A percentile compares a stretch with the other conserved stretches of the same genome.
Evolutionary conservation across 768 basidiomycete species (phyloP).

Genomic region (Holtermanniella nyarrowii): DNA sequence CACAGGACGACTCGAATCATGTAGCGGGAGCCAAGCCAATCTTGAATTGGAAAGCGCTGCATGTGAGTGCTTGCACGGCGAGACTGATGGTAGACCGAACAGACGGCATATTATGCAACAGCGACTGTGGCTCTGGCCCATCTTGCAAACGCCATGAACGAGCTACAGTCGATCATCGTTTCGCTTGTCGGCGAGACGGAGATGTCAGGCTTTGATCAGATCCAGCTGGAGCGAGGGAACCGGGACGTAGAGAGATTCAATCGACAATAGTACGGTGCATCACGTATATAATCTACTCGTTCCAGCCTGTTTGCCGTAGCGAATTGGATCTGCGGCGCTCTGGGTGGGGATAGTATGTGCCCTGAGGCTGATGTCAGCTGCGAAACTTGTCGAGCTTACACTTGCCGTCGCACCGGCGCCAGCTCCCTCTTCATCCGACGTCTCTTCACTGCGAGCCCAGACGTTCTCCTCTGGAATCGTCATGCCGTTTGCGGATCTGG

Average conservation of each 20-base stretch:
- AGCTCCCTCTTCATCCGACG: no score
- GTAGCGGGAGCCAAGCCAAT: background rate
- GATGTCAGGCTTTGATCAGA: constrained; percentile 28
- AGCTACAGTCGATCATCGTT: constrained; percentile 21
- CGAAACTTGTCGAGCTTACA: no score
- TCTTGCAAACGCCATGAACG: constrained; percentile 20
- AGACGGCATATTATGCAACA: constrained; percentile 32
- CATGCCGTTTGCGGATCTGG: constrained; percentile 76
- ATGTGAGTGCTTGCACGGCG: constrained; percentile 1
- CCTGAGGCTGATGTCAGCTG: no score
- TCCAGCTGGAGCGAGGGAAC: no score
- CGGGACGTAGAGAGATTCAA: no score
- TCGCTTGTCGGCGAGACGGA: constrained; percentile 31
- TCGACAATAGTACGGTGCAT: no score
- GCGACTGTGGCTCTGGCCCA: constrained; percentile 30
- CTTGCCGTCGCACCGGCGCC: no score
- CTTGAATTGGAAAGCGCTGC: constrained; percentile 4
- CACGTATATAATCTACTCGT: no score
- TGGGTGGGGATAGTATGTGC: no score
- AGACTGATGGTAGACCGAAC: constrained; percentile 25
- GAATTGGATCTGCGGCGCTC: no score
- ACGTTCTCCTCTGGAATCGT: constrained; percentile 60
- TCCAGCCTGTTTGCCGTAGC: no score
- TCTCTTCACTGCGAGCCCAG: no score
- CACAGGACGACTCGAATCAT: background rate